Base-by-base conservation (phyloP, 495 filamentous ascomycete genomes). In the Parathielavia appendiculata region DNA sequence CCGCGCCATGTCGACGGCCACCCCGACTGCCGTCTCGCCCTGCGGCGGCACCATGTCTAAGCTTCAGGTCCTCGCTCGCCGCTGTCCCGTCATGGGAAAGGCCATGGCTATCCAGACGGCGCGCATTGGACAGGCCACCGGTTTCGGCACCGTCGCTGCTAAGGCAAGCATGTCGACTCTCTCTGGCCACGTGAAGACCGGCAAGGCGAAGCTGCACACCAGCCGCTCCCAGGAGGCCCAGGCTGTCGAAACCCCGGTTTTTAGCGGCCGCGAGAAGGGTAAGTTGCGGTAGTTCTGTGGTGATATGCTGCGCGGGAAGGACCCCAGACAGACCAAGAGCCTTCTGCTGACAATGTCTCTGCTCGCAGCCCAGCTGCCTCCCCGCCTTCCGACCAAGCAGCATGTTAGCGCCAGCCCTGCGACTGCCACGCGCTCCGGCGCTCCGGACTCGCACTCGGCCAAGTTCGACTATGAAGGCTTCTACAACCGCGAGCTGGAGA, bases 1-100 rank as follows among this genome's bases (percentile, higher is more conserved):
- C 56, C 91, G 93, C 58, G 86, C 91, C 56, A 81, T 98, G 59
- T 90, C 92, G 16, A 96, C 91, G 52, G 84, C 90, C 22, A 82
- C 87, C 63, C 81, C 86, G 65, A 76, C 71, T 73, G 82, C 81
- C 58, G 76, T 79, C 50, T 90, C 86, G 47, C 86, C 85, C 30
- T 87, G 90, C 61, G 92, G 91, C 51, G 90, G 92, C 61, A 89
- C 87, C 71, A 96, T 97, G 84, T 96, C 91, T 65, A 97, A 97
- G 75, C 83, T 98, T 62, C 95, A 97, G 79, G 83, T 93, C 52
- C 82, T 95, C 61, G 93, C 91, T 63, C 87, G 90, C 66, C 90
- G 93, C 65, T 98, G 93, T 84, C 93, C 93, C 57, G 84, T 98
- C 70, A 98, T 98, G 93, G 92, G 91, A 71, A 96, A 96, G 79